Base-by-base conservation (phyloP, 768 basidiomycete genomes). In the Boletellus ananiceps region DNA sequence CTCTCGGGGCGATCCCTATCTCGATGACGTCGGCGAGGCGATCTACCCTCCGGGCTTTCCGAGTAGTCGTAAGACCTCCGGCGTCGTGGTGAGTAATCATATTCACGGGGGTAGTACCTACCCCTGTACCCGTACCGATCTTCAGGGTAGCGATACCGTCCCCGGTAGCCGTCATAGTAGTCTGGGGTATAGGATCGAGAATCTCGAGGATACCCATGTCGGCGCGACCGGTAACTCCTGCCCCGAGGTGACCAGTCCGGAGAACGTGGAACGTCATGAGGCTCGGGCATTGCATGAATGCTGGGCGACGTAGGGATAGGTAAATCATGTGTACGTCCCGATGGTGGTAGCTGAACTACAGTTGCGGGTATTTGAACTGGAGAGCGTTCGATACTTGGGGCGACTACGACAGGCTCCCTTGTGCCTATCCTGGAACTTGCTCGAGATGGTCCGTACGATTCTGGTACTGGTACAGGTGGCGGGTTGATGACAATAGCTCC, bases 161-260 rank as follows among this genome's bases (percentile, higher is more conserved):
- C 35, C 13, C 21, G 39, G 36, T 40, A 19, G 12, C 41, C 27
- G 38, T 54, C 51, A 29, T 29, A 29, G 29, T 29, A 29, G 8
- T 54, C 53, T 3, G 62, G 62, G 1, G 62, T 64, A 40, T 59
- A 56, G 5, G 56, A 58, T 21, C 59, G 61, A 47, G 66, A 62
- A 18, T 59, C 60, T 32, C 51, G 47, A 43, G 8, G 40, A 25
- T 36, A 40, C 33, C 50, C 40, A 27, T 2, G 34, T 34, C 47
- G 50, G 14, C 35, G 46, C 8, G 27, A 11, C 39, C 33, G 45
- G 45, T 25, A 29, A 39, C 45, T 37, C 37, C 37, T 36, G 8
- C 29, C 29, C 29, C 29, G 43, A 41, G 38, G 52, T 14, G 51
- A 19, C 8, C 29, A 29, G 11, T 29, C 29, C 9, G 40, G 43